phyloP scores from a whole-genome alignment of 352 stramenopile species.

The Pythium monospermum region DNA sequence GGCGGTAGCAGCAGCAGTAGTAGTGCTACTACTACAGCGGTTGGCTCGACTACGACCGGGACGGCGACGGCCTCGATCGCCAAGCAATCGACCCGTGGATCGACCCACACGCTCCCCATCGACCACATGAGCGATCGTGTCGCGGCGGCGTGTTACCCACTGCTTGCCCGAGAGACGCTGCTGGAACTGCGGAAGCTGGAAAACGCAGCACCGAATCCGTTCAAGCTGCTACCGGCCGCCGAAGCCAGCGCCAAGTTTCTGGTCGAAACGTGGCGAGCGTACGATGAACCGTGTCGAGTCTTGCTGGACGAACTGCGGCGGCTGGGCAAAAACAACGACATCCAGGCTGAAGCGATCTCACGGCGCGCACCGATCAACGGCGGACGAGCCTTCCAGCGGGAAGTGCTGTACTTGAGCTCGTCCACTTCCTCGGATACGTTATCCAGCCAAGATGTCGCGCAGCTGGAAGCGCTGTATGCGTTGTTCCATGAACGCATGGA shows the following conservation, averaged over 20 bases:
- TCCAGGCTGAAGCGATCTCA: constrained; percentile 43
- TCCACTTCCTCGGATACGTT: constrained; percentile 32
- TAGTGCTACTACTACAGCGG: no score
- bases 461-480: constrained; percentile 48
- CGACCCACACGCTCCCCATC: neutral
- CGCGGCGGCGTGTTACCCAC: constrained; percentile 50
- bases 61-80: no score
- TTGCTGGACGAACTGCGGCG: constrained; percentile 58
- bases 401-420: constrained; percentile 54
- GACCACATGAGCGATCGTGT: constrained; percentile 52
- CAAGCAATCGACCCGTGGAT: neutral
- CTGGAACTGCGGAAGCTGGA: constrained; percentile 37
- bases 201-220: constrained; percentile 25
- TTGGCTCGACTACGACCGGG: no score
- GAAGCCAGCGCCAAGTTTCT: constrained; percentile 54
- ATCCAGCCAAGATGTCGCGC: constrained; percentile 64
- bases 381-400: constrained; percentile 11
- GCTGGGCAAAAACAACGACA: constrained; percentile 58
- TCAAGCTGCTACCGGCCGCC: constrained; percentile 32
- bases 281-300: constrained; percentile 34
- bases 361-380: constrained; percentile 16
- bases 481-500: constrained; percentile 54
- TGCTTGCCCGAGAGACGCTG: constrained; percentile 45
- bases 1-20: no score
- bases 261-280: constrained; percentile 48